phyloP scores from a whole-genome alignment of 257 asterid genomes.

The Solanum commersonii region DNA sequence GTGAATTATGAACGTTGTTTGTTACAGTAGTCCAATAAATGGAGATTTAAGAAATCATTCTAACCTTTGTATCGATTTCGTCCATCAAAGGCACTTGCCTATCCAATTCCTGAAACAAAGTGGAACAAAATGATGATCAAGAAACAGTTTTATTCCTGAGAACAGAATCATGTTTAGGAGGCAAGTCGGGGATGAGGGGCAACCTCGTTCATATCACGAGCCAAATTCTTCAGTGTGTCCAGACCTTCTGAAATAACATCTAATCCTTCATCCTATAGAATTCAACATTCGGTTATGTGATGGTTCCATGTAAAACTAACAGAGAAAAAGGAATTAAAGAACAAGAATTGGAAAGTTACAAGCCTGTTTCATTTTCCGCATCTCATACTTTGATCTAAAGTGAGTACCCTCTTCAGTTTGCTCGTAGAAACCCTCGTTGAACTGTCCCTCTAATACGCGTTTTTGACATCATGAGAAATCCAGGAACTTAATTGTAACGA shows the following conservation, averaged over 20 bases:
- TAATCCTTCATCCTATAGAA: slow-evolving; percentile 71
- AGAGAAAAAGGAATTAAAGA: neutral
- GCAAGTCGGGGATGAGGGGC: neutral
- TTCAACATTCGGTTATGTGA: neutral
- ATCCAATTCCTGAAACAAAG: slow-evolving; percentile 62
- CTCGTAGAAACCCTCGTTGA: slow-evolving; percentile 43
- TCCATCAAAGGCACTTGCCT: slow-evolving; percentile 81
- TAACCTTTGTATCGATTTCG: slow-evolving; percentile 81
- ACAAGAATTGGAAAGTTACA: slow-evolving; percentile 24
- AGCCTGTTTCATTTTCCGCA: slow-evolving; percentile 93
- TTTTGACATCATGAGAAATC: neutral
- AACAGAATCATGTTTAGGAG: neutral
- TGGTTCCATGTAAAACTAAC: neutral
- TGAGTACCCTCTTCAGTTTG: slow-evolving; percentile 58
- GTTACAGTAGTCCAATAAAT: neutral
- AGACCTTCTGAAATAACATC: slow-evolving; percentile 69
- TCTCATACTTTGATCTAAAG: slow-evolving; percentile 67
- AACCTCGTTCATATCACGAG: slow-evolving; percentile 90
- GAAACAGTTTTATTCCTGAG: neutral
- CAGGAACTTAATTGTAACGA: neutral
- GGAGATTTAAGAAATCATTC: neutral
- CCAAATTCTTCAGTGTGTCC: slow-evolving; percentile 67
- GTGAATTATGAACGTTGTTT: neutral
- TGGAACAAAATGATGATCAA: neutral
- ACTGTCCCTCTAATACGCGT: slow-evolving; percentile 35